Conservation (phyloP, 2,329 filamentous ascomycete genomes). For the Fusarium denticulatum region DNA sequence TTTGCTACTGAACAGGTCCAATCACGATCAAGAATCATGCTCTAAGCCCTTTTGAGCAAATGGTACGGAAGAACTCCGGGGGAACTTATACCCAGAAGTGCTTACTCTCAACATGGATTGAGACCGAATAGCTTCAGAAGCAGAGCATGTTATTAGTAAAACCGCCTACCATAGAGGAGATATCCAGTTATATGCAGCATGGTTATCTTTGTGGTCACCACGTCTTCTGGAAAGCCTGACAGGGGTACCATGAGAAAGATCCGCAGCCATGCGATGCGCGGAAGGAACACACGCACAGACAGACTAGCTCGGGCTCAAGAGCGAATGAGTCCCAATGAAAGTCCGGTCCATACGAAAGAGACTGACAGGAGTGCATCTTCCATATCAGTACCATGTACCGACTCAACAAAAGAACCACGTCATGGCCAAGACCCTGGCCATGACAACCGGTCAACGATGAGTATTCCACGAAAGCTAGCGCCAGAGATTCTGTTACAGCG, state of each 20-base stretch:
- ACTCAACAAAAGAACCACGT: accelerated
- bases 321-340: accelerated
- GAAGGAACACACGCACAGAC: neutral
- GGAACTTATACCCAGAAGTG: accelerated
- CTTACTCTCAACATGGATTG: neutral
- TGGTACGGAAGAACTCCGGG: neutral
- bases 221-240: neutral
- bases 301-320: neutral
- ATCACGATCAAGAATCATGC: accelerated
- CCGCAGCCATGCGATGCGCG: neutral
- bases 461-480: accelerated
- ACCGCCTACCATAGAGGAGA: accelerated
- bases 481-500: neutral
- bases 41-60: neutral
- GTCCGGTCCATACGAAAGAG: accelerated
- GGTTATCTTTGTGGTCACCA: neutral
- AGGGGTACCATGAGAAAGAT: neutral
- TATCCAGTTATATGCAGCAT: accelerated
- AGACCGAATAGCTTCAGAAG: neutral
- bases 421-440: accelerated
- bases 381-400: accelerated
- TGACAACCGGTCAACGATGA: neutral
- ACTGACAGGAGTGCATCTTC: accelerated
- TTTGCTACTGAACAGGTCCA: accelerated
- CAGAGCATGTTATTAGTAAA: neutral